Conservation (phyloP, 192 early-diverging fungal species). For the Funneliformis mosseae region DNA sequence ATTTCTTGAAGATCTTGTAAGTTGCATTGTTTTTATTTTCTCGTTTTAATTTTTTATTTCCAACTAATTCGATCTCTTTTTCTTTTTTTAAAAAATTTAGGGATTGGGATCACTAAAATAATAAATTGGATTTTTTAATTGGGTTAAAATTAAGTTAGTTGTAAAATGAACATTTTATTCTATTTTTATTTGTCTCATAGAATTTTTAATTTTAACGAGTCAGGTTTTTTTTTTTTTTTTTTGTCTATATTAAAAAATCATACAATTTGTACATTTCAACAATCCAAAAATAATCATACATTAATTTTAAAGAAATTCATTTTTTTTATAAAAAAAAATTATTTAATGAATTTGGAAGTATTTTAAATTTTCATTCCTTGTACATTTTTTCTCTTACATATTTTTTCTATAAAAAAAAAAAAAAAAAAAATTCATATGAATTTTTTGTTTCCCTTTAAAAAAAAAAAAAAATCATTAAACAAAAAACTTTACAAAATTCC, state of each 20-base stretch:
- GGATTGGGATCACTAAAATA: conserved; percentile 3
- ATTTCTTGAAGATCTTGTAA: conserved; percentile 21
- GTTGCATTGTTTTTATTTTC: not conserved
- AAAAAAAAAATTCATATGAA: too few species aligned
- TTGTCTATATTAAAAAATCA: not conserved
- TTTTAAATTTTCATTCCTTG: too few species aligned
- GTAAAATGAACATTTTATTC: conserved; percentile 15
- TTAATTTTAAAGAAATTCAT: conserved; percentile 10
- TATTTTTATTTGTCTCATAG: not conserved
- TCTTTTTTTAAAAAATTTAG: not conserved
- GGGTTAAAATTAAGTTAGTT: not conserved
- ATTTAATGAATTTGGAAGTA: too few species aligned
- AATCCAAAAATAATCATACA: not conserved
- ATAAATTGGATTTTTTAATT: conserved; percentile 9
- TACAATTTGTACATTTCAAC: conserved; percentile 14
- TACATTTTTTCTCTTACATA: too few species aligned
- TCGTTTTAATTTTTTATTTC: not conserved
- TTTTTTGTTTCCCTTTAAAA: too few species aligned
- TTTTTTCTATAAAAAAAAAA: too few species aligned
- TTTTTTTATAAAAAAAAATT: not conserved
- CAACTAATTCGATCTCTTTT: not conserved
- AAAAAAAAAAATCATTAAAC: too few species aligned
- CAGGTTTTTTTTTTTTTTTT: not conserved
- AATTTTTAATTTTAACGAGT: not conserved
- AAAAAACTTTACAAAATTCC: too few species aligned